Evolutionary conservation across 495 filamentous ascomycete species (phyloP).

Genomic region (Cercophora newfieldiana): DNA sequence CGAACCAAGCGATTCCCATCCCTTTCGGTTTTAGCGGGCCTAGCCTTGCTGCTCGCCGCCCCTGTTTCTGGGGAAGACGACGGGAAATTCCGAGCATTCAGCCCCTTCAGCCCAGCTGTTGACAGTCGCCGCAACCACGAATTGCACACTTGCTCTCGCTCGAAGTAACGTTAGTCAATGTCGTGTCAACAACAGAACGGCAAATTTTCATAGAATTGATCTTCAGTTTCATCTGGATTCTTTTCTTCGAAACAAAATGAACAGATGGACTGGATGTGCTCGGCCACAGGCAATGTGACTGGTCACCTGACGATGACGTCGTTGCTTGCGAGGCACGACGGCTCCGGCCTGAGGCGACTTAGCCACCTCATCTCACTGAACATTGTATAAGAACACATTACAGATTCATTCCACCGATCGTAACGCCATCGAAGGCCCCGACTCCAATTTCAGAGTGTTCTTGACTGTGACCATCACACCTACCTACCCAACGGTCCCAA

Average conservation of each 20-base stretch:
- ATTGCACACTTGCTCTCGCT: too few relatives aligned
- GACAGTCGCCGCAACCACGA: too few relatives aligned
- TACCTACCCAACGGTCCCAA: too few relatives aligned
- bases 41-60: neutral
- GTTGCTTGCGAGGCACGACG: slow-evolving; percentile 23
- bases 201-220: neutral
- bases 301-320: slow-evolving; percentile 35
- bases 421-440: too few relatives aligned
- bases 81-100: slow-evolving; percentile 5
- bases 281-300: neutral
- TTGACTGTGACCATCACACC: too few relatives aligned
- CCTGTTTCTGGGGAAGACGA: neutral
- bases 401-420: neutral
- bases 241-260: neutral
- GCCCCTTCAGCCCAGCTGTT: too few relatives aligned
- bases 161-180: neutral
- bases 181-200: neutral
- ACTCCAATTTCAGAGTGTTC: too few relatives aligned
- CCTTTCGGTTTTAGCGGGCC: neutral
- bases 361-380: slow-evolving; percentile 8
- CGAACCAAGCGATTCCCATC: slow-evolving; percentile 5
- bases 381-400: neutral
- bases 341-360: neutral
- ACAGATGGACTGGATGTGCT: neutral
- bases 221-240: neutral